These are phyloP conservation scores for Malus hybrid DNA, from an alignment of 331 rosid species.

Conservation along the genomic window DNA sequence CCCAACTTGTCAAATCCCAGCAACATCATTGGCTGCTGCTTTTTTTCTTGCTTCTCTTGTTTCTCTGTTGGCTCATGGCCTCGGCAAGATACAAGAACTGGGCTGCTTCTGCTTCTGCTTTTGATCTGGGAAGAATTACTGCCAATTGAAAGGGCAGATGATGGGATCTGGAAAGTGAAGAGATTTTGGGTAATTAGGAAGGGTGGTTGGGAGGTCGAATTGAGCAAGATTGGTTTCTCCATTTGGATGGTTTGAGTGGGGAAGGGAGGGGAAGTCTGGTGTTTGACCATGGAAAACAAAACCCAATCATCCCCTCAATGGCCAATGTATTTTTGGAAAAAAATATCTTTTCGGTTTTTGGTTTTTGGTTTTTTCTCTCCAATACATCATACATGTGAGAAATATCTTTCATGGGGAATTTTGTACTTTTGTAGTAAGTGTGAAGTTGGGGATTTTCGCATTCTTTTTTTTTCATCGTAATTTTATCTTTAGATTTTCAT, in stretches of 20 bases:
- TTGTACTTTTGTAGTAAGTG: neutral
- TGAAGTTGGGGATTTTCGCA: too few species aligned
- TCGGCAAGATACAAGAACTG: conserved; percentile 13
- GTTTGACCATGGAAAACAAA: neutral
- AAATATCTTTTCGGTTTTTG: neutral
- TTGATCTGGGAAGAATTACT: neutral
- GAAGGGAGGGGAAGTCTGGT: neutral
- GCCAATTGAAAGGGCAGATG: too few species aligned
- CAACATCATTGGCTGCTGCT: neutral
- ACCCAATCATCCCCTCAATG: neutral
- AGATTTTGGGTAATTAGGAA: neutral
- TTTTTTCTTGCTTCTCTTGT: conserved; percentile 3
- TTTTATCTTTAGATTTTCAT: too few species aligned
- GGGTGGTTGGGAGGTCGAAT: neutral
- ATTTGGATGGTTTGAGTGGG: neutral
- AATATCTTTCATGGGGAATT: neutral
- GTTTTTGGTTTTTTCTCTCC: neutral
- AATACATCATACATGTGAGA: neutral
- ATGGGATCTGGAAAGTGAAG: conserved; percentile 16
- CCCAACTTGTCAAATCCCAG: conserved; percentile 27
- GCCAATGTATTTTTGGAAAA: neutral
- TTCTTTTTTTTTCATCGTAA: fast-evolving
- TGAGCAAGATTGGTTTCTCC: conserved; percentile 1
- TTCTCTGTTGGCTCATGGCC: conserved; percentile 10
- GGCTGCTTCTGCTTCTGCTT: conserved; percentile 2